A percentile compares a stretch with the other conserved stretches of the same genome.
Conservation (phyloP, 805 yeast genomes). For the Ogataea henricii region DNA sequence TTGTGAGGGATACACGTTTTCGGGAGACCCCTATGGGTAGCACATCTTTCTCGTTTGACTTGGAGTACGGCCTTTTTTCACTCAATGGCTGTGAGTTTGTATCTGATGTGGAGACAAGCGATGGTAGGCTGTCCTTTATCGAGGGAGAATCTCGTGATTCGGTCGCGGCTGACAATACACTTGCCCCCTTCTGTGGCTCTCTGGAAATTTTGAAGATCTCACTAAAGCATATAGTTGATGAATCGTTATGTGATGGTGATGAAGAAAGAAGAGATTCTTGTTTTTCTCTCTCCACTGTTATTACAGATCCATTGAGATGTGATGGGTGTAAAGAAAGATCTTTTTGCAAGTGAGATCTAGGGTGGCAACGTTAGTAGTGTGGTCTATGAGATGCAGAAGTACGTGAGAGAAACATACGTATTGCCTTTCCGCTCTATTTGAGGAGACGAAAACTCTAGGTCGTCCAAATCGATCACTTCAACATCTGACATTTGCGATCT, state of each 20-base stretch:
- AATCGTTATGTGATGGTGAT: background rate
- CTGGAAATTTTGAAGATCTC: background rate
- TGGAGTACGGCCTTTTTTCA: background rate
- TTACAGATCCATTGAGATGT: background rate
- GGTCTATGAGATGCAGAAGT: background rate
- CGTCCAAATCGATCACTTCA: slow-evolving; percentile 10
- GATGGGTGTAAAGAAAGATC: background rate
- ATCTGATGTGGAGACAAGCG: background rate
- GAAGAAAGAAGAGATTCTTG: background rate
- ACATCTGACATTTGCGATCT: slow-evolving; percentile 8
- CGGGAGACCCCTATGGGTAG: background rate
- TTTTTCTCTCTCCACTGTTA: background rate
- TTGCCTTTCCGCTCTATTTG: background rate
- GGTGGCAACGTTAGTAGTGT: slow-evolving; percentile 3
- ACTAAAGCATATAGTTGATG: background rate
- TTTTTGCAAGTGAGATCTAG: background rate
- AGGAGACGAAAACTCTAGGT: slow-evolving; percentile 8
- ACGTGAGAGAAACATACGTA: background rate
- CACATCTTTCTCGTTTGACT: background rate
- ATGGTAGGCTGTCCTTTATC: slow-evolving; percentile 1
- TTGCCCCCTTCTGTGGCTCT: background rate
- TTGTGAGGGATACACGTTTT: background rate
- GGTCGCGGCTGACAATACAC: background rate
- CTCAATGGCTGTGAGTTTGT: background rate
- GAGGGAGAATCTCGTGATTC: background rate